Conservation (phyloP, 208 protist genomes). For the Tritrichomonas musculus region DNA sequence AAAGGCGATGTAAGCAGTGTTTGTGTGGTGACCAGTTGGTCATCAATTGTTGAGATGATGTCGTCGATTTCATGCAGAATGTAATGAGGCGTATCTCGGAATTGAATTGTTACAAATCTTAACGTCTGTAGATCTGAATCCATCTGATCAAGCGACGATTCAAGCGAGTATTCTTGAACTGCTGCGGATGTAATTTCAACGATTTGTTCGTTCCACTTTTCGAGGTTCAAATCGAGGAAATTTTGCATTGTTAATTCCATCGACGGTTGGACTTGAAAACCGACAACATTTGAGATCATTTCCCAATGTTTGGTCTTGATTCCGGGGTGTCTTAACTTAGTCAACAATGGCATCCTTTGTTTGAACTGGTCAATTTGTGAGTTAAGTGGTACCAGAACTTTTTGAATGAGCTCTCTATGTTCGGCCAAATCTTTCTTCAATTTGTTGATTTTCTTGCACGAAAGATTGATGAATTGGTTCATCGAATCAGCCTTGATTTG, state of each 20-base stretch:
- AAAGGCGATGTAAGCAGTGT: conserved; percentile 59
- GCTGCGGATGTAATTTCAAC: conserved; percentile 74
- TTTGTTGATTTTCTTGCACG: not conserved
- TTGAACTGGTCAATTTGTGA: conserved; percentile 82
- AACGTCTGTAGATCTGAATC: conserved; percentile 45
- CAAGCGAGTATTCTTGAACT: conserved; percentile 84
- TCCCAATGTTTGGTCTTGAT: conserved; percentile 61
- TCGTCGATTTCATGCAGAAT: conserved; percentile 37
- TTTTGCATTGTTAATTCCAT: conserved; percentile 64
- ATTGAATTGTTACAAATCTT: not conserved
- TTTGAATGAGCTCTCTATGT: not conserved
- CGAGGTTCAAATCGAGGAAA: conserved; percentile 66
- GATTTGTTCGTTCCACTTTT: conserved; percentile 70
- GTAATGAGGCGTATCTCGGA: conserved; percentile 49
- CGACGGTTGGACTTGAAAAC: conserved; percentile 48
- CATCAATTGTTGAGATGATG: conserved; percentile 37
- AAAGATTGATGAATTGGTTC: not conserved
- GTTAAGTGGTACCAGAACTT: not conserved
- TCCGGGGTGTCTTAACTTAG: conserved; percentile 71
- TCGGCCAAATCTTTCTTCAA: conserved; percentile 18
- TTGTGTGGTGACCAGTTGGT: conserved; percentile 40
- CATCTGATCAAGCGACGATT: conserved; percentile 84
- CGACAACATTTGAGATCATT: conserved; percentile 70
- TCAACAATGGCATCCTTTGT: conserved; percentile 81
- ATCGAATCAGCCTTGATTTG: not conserved